phyloP scores from a whole-genome alignment of 2,329 filamentous ascomycete genomes.

The Ophiocordyceps sinensis region DNA sequence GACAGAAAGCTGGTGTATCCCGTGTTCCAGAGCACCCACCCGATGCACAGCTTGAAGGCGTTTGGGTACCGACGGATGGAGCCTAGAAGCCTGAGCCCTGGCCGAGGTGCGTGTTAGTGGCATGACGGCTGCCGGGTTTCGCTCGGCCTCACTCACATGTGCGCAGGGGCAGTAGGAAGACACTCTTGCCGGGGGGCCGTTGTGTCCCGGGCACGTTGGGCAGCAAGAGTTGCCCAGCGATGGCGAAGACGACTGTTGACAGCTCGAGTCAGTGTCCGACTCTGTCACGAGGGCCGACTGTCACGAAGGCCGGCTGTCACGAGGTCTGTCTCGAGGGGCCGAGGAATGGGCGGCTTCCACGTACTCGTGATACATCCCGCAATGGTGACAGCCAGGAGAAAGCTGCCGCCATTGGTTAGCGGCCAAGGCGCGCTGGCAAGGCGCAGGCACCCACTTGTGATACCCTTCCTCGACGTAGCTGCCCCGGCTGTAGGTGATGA shows the following conservation, averaged over 20 bases:
- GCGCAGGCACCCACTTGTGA: conserved; percentile 4
- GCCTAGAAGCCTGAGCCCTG: conserved; percentile 6
- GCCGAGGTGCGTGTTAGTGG: not conserved
- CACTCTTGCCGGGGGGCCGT: conserved; percentile 4
- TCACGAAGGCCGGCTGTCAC: too few species aligned
- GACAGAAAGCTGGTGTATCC: conserved; percentile 7
- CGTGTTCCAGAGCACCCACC: conserved; percentile 8
- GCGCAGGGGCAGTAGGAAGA: conserved; percentile 6
- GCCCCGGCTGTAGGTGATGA: conserved; percentile 7
- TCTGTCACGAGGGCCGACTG: too few species aligned
- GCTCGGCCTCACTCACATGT: too few species aligned
- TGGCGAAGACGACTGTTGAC: conserved; percentile 4
- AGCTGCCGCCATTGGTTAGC: conserved; percentile 1
- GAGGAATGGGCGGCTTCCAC: not conserved
- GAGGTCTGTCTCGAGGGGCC: not conserved
- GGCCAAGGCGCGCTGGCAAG: not conserved
- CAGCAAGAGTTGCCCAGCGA: conserved; percentile 6
- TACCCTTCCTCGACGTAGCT: conserved; percentile 7
- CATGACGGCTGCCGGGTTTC: too few species aligned
- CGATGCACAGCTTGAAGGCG: conserved; percentile 8
- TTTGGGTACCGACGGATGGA: conserved; percentile 8
- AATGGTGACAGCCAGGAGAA: conserved; percentile 7
- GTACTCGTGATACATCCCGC: conserved; percentile 7
- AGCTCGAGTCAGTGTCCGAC: not conserved
- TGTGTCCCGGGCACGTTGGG: conserved; percentile 5